Evolutionary conservation across 2,329 filamentous ascomycete species (phyloP).

Genomic region (Nakataea oryzae): DNA sequence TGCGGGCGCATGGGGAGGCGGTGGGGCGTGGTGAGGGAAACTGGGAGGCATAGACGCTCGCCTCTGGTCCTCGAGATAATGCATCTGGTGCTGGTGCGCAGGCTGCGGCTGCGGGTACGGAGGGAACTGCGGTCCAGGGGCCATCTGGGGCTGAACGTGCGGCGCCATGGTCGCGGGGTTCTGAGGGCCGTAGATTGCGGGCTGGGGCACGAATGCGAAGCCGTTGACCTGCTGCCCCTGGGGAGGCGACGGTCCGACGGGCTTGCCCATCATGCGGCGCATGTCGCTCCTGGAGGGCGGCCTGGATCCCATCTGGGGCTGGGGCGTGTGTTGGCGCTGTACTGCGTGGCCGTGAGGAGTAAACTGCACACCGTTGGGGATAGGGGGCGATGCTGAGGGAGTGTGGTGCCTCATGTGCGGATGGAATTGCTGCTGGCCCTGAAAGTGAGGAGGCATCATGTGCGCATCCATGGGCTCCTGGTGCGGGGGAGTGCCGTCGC

Average conservation of each 20-base stretch:
- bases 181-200: slow-evolving; percentile 71
- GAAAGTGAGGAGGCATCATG: slow-evolving; percentile 62
- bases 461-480: slow-evolving; percentile 41
- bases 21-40: slow-evolving; percentile 47
- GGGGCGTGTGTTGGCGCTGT: slow-evolving; percentile 69
- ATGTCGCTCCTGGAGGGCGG: slow-evolving; percentile 73
- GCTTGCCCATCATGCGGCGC: slow-evolving; percentile 59
- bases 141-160: slow-evolving; percentile 25
- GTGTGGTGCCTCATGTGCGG: slow-evolving; percentile 74
- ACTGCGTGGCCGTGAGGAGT: slow-evolving; percentile 37
- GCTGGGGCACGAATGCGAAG: slow-evolving; percentile 78
- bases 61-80: slow-evolving; percentile 67
- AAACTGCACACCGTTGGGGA: slow-evolving; percentile 65
- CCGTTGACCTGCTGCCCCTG: slow-evolving; percentile 39
- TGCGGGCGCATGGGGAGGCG: slow-evolving; percentile 36
- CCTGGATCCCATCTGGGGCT: slow-evolving; percentile 64
- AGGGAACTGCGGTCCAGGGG: slow-evolving; percentile 23
- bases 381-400: slow-evolving; percentile 80
- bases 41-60: slow-evolving; percentile 60
- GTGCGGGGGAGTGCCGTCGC: slow-evolving; percentile 62
- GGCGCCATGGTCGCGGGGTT: slow-evolving; percentile 29
- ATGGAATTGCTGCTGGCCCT: slow-evolving; percentile 54
- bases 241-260: slow-evolving; percentile 34
- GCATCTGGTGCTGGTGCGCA: slow-evolving; percentile 37
- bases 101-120: slow-evolving; percentile 19